These are phyloP conservation scores for Oenanthe javanica DNA, from an alignment of 140 eudicot genomes.

Conservation along the genomic window DNA sequence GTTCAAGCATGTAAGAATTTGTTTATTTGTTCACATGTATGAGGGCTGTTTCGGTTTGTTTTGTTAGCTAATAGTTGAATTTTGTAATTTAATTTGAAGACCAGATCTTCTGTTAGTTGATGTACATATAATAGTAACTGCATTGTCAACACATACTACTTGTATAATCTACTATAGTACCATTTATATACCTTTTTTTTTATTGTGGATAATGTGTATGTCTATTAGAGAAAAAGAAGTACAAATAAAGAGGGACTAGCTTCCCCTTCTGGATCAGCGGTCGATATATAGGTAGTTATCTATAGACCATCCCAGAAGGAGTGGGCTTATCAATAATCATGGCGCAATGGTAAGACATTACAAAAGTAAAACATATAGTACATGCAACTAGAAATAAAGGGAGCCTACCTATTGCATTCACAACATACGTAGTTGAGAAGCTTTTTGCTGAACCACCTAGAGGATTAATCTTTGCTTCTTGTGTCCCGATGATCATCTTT, in stretches of 20 bases:
- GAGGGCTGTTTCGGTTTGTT: not conserved
- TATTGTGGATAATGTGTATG: not conserved
- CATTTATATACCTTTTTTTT: not conserved
- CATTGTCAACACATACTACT: slow-evolving; percentile 17
- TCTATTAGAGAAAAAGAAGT: too few species aligned
- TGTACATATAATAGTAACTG: slow-evolving; percentile 16
- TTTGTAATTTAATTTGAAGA: not conserved
- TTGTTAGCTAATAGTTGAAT: slow-evolving; percentile 1
- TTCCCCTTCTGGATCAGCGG: too few species aligned
- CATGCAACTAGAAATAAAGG: not conserved
- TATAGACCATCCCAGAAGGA: too few species aligned
- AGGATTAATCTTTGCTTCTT: not conserved
- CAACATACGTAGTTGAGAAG: not conserved
- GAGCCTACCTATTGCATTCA: not conserved
- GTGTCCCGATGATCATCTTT: not conserved
- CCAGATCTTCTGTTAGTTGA: slow-evolving; percentile 5
- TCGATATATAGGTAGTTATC: too few species aligned
- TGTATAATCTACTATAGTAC: not conserved
- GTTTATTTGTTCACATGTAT: not conserved
- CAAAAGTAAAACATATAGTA: too few species aligned
- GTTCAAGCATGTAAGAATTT: slow-evolving; percentile 25
- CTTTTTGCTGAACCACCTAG: not conserved
- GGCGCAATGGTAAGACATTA: not conserved
- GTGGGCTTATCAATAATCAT: too few species aligned
- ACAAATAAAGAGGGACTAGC: too few species aligned